phyloP scores from a whole-genome alignment of 2,329 filamentous ascomycete genomes.

The Colletotrichum tofieldiae region DNA sequence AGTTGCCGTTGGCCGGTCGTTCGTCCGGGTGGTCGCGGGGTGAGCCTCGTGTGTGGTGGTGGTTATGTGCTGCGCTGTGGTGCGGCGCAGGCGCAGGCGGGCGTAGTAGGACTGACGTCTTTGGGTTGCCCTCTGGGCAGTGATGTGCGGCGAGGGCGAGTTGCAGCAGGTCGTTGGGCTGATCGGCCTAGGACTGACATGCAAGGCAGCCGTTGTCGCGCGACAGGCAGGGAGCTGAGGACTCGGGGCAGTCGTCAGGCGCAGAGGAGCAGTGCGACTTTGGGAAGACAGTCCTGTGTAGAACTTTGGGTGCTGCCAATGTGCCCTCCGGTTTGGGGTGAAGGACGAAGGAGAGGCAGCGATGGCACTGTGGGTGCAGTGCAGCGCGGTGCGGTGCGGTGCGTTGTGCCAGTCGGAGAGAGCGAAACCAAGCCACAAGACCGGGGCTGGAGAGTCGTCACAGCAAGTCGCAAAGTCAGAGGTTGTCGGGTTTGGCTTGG shows the following conservation, averaged over 20 bases:
- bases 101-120: slow-evolving; percentile 37
- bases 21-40: slow-evolving; percentile 31
- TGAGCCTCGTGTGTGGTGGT: slow-evolving; percentile 31
- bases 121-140: slow-evolving; percentile 28
- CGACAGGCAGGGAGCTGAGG: slow-evolving; percentile 6
- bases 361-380: slow-evolving; percentile 12
- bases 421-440: slow-evolving; percentile 43
- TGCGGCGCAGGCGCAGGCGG: slow-evolving; percentile 38
- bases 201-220: slow-evolving; percentile 26
- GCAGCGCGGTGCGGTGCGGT: slow-evolving; percentile 16
- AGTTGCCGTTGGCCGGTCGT: slow-evolving; percentile 29
- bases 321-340: slow-evolving; percentile 2
- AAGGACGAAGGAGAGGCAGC: slow-evolving; percentile 15
- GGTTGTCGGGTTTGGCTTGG: slow-evolving; percentile 30
- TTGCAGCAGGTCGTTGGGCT: slow-evolving; percentile 33
- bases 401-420: slow-evolving; percentile 25
- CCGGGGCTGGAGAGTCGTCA: slow-evolving; percentile 40
- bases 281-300: slow-evolving; percentile 1
- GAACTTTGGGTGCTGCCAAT: slow-evolving; percentile 5
- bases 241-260: slow-evolving; percentile 9
- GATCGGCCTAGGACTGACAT: slow-evolving; percentile 20
- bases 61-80: slow-evolving; percentile 12
- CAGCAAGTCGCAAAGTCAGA: slow-evolving; percentile 25
- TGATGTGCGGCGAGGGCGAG: slow-evolving; percentile 26
- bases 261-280: slow-evolving; percentile 6